These are phyloP conservation scores for Nakazawaea sp. DNA, from an alignment of 805 yeast genomes.

Conservation along the genomic window DNA sequence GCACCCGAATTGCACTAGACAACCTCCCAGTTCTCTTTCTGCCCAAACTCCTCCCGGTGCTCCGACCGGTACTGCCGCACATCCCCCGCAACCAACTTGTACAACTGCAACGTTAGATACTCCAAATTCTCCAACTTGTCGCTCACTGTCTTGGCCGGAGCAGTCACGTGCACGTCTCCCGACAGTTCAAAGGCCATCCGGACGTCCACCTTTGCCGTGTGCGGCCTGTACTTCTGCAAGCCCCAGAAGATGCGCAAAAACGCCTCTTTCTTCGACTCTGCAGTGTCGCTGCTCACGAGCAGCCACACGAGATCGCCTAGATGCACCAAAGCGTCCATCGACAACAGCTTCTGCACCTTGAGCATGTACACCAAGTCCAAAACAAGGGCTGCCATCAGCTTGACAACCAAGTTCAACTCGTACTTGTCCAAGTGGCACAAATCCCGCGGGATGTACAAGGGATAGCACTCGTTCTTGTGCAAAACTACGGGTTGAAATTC, in stretches of 20 bases:
- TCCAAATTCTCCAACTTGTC: not conserved
- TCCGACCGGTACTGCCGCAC: slow-evolving; percentile 4
- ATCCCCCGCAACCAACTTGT: not conserved
- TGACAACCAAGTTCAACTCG: slow-evolving; percentile 14
- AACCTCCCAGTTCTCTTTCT: slow-evolving; percentile 20
- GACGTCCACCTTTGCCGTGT: slow-evolving; percentile 11
- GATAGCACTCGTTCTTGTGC: slow-evolving; percentile 3
- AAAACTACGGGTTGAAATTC: slow-evolving; percentile 11
- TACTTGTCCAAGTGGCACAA: slow-evolving; percentile 14
- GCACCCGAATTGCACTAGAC: slow-evolving; percentile 12
- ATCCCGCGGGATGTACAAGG: slow-evolving; percentile 10
- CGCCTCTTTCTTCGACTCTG: not conserved
- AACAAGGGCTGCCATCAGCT: slow-evolving; percentile 16
- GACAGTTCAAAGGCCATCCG: not conserved
- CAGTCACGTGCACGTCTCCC: not conserved
- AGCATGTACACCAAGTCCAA: slow-evolving; percentile 15
- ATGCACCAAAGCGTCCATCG: slow-evolving; percentile 3
- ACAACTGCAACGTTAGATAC: not conserved
- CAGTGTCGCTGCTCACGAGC: not conserved
- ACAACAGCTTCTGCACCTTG: slow-evolving; percentile 1
- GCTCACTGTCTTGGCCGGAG: not conserved
- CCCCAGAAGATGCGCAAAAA: slow-evolving; percentile 3
- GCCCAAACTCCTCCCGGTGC: not conserved
- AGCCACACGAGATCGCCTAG: slow-evolving; percentile 16
- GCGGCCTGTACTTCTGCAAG: slow-evolving; percentile 13